phyloP scores from a whole-genome alignment of 352 stramenopile species.

The Blastocystis sp. region DNA sequence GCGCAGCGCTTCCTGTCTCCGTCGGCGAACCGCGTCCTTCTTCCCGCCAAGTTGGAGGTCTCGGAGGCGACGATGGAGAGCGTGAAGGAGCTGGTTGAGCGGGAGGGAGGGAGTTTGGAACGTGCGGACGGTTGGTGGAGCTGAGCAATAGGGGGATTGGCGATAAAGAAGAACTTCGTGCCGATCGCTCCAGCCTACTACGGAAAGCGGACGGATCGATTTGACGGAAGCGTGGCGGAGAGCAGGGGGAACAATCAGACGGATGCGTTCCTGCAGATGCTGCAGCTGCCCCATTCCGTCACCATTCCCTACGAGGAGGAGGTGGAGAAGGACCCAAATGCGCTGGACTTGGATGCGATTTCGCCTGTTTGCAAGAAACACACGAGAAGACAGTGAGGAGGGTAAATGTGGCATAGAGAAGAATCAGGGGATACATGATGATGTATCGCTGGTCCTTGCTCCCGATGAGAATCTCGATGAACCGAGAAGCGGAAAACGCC shows the following conservation, averaged over 20 bases:
- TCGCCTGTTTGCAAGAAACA: conserved; percentile 37
- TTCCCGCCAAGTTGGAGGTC: conserved; percentile 74
- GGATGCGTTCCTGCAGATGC: conserved; percentile 84
- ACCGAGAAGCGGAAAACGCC: conserved; percentile 43
- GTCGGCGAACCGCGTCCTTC: conserved; percentile 76
- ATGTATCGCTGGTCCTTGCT: conserved; percentile 67
- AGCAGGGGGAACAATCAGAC: conserved; percentile 88
- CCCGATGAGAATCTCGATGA: conserved; percentile 51
- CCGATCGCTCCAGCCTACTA: conserved; percentile 78
- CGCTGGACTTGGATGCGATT: conserved; percentile 40
- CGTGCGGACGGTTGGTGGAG: conserved; percentile 71
- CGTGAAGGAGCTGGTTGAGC: conserved; percentile 74
- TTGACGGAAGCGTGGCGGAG: conserved; percentile 23
- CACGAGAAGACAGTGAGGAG: conserved; percentile 23
- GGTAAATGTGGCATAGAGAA: conserved; percentile 56
- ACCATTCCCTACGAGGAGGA: conserved; percentile 81
- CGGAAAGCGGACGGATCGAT: conserved; percentile 45
- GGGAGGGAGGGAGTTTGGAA: conserved; percentile 75
- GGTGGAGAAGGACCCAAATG: conserved; percentile 31
- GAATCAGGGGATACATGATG: conserved; percentile 67
- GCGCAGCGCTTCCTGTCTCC: conserved; percentile 84
- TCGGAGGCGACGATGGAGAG: conserved; percentile 72
- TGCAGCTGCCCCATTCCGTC: conserved; percentile 87
- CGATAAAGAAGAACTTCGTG: conserved; percentile 77
- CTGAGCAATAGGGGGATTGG: background rate